A percentile compares a stretch with the other conserved stretches of the same genome.
phyloP scores from a whole-genome alignment of 441 rosid genomes.

The Gossypium lobatum region DNA sequence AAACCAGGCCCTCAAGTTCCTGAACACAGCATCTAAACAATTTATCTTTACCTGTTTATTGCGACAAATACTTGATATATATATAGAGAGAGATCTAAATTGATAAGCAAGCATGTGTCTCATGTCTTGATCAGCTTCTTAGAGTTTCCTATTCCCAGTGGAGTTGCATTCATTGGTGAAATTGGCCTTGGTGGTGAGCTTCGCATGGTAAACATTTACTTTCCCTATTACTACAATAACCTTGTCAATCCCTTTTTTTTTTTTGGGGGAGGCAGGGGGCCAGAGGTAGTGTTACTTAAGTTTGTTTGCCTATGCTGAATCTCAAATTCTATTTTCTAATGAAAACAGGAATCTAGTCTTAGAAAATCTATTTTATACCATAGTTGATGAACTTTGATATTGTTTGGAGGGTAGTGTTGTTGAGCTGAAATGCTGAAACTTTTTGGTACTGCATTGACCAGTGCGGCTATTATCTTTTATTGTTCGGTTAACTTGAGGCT shows the following conservation, averaged over 20 bases:
- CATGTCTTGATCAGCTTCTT: conserved; percentile 53
- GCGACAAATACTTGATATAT: neutral
- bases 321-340: neutral
- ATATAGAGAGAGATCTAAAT: neutral
- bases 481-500: too few relatives aligned
- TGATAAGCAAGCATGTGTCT: neutral
- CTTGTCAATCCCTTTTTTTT: neutral
- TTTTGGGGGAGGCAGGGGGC: too few relatives aligned
- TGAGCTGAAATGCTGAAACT: neutral
- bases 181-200: conserved; percentile 83
- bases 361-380: neutral
- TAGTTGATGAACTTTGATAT: neutral
- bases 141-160: conserved; percentile 77
- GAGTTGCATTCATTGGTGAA: conserved; percentile 79
- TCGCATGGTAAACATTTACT: conserved; percentile 45
- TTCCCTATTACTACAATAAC: neutral
- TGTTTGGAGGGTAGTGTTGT: neutral
- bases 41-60: neutral
- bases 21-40: neutral
- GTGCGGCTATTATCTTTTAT: neutral
- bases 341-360: neutral
- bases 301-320: neutral
- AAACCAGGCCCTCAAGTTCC: neutral
- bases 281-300: too few relatives aligned
- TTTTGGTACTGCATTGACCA: neutral